These are phyloP conservation scores for Phaeophleospora eucalypticola DNA, from an alignment of 2,329 filamentous ascomycete species.

Conservation along the genomic window DNA sequence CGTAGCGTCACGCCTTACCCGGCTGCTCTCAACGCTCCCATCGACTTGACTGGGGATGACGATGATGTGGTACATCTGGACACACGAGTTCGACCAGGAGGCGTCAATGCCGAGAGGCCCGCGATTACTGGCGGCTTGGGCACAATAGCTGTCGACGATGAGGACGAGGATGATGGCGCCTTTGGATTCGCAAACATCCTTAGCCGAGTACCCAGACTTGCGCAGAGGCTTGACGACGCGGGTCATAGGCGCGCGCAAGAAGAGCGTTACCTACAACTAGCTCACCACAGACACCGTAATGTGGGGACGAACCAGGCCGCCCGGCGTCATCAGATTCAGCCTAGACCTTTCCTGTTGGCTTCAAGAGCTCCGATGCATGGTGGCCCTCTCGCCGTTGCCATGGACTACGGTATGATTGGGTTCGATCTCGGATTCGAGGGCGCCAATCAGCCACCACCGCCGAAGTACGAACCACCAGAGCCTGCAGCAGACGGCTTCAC, in stretches of 20 bases:
- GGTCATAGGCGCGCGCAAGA: neutral
- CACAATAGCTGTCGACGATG: conserved; percentile 13
- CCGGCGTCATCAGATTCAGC: neutral
- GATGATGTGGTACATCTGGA: conserved; percentile 28
- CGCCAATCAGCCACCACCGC: conserved; percentile 29
- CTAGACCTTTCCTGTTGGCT: too few species aligned
- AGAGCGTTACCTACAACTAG: neutral
- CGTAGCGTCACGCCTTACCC: conserved; percentile 24
- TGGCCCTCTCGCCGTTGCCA: conserved; percentile 10
- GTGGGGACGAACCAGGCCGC: neutral
- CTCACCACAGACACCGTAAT: neutral
- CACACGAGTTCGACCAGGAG: conserved; percentile 14
- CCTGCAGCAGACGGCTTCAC: conserved; percentile 73
- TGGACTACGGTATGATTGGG: conserved; percentile 40
- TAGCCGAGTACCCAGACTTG: neutral
- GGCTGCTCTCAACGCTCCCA: conserved; percentile 20
- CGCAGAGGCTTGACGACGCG: neutral
- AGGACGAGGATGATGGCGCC: neutral
- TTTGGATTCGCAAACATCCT: neutral
- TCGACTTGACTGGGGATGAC: conserved; percentile 33
- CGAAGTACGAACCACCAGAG: conserved; percentile 60
- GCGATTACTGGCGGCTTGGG: conserved; percentile 21
- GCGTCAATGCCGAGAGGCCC: conserved; percentile 24
- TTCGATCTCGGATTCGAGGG: conserved; percentile 41
- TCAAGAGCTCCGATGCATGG: too few species aligned